Base-by-base conservation (phyloP, 2,329 filamentous ascomycete genomes). In the Colletotrichum sp. region DNA sequence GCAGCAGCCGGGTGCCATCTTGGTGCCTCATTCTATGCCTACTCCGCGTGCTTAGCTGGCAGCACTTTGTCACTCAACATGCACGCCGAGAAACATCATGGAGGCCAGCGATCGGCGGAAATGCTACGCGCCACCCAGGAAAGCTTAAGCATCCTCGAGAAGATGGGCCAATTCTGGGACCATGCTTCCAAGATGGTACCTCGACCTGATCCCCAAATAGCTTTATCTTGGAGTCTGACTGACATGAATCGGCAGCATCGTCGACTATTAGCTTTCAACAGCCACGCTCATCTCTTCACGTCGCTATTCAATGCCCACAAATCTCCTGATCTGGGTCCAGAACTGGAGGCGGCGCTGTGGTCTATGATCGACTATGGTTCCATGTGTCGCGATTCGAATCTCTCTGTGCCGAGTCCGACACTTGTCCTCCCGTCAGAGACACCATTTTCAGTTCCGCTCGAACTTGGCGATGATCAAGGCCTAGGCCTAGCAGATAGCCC, bases 171-270 rank as follows among this genome's bases (percentile, higher is more conserved):
- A 22, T 52, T 52, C 10, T 52, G 44, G 44, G 44, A 52, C 12
- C 44, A 52, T 52, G 44, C 44, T 22, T 52, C 44, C n/a, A 52
- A 52, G n/a, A 52, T 52, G 44, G 44, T 52, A 52, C 1, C 6
- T 13, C 5, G 44, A 13, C n/a, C 44, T 13, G 44, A 52, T 22
- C 1, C 10, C 10, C 6, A 52, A 13, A 52, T 13, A 52, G 0
- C 0, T 52, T 8, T 0, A 12, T 13, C 12, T 22, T 52, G n/a
- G n/a, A 5, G 10, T 13, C 4, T 52, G 0, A 0, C 44, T 52
- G 10, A 52, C 3, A 0, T 4, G 0, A 0, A 0, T 13, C 3
- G n/a, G 44, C n/a, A 52, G 44, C 44, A 52, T 52, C 44, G 44
- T 1, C 44, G 44, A 1, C 44, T 22, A 3, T 52, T 52, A 13